These are phyloP conservation scores for Chlorella sorokiniana DNA, from an alignment of 139 green algal genomes.

Conservation along the genomic window DNA sequence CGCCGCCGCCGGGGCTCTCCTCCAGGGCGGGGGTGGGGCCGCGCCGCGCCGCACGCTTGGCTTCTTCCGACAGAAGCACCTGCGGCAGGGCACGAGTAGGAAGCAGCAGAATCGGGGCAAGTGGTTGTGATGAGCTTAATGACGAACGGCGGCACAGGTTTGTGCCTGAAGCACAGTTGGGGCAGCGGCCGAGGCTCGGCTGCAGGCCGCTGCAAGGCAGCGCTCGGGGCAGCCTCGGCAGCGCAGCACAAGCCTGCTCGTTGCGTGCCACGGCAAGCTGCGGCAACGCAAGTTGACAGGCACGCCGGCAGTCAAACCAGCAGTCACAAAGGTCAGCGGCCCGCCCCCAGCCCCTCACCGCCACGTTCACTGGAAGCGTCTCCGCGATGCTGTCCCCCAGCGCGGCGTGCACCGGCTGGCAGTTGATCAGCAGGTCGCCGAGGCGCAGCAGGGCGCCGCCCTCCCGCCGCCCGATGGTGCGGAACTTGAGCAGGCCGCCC, in stretches of 20 bases:
- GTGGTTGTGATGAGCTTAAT: not conserved
- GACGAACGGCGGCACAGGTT: not conserved
- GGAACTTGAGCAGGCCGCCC: slow-evolving; percentile 56
- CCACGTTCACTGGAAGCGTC: slow-evolving; percentile 47
- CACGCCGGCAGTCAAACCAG: not conserved
- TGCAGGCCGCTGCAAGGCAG: too few relatives aligned
- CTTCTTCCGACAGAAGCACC: slow-evolving; percentile 57
- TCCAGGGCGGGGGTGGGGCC: not conserved
- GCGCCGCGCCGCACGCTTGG: slow-evolving; percentile 49
- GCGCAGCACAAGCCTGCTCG: too few relatives aligned
- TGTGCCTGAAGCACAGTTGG: too few relatives aligned
- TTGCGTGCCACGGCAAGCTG: too few relatives aligned
- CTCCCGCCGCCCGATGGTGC: slow-evolving; percentile 46
- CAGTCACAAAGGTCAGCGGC: not conserved
- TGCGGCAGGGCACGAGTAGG: not conserved
- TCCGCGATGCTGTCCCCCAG: slow-evolving; percentile 49
- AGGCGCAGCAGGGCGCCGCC: slow-evolving; percentile 50
- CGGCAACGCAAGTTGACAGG: not conserved
- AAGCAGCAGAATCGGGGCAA: not conserved
- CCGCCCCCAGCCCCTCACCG: slow-evolving; percentile 12
- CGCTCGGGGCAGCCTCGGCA: too few relatives aligned
- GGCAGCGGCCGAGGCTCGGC: too few relatives aligned
- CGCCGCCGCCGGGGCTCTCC: not conserved
- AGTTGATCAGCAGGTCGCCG: slow-evolving; percentile 44
- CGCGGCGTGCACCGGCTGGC: slow-evolving; percentile 41